phyloP scores from a whole-genome alignment of 179 eudicot species.

The Spergularia azorica region DNA sequence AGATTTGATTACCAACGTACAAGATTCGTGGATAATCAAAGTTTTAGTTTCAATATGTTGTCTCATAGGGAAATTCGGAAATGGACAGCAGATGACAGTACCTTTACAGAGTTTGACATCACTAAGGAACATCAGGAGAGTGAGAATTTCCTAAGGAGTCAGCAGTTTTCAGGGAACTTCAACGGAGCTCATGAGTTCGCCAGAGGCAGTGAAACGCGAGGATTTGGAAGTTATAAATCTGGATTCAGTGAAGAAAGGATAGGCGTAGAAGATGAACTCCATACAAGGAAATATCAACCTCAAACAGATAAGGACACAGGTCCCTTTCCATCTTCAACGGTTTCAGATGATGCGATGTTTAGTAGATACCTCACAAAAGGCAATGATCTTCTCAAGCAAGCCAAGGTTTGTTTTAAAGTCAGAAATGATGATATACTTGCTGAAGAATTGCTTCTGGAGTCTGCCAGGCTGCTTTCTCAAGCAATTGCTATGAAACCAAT shows the following conservation, averaged over 20 bases:
- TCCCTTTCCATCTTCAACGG: constrained; percentile 45
- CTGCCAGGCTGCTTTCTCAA: constrained; percentile 63
- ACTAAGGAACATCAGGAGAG: constrained; percentile 33
- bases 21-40: constrained; percentile 36
- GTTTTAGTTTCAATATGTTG: constrained; percentile 35
- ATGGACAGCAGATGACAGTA: constrained; percentile 36
- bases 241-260: constrained; percentile 28
- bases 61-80: constrained; percentile 37
- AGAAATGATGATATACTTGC: constrained; percentile 43
- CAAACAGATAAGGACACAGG: constrained; percentile 24
- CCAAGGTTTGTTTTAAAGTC: constrained; percentile 49
- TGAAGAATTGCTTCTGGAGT: constrained; percentile 58
- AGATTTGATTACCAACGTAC: constrained; percentile 32
- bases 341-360: constrained; percentile 63
- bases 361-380: constrained; percentile 63
- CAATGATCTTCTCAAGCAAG: constrained; percentile 57
- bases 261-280: constrained; percentile 34
- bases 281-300: constrained; percentile 29
- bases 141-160: constrained; percentile 34
- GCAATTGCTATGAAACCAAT: constrained; percentile 85
- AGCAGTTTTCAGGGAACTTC: constrained; percentile 22
- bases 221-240: constrained; percentile 29
- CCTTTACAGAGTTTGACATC: constrained; percentile 38
- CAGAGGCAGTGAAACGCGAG: constrained; percentile 26
- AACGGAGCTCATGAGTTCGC: constrained; percentile 33